Evolutionary conservation across 2,329 filamentous ascomycete species (phyloP).

Genomic region (Allantophomopsis cytisporea): DNA sequence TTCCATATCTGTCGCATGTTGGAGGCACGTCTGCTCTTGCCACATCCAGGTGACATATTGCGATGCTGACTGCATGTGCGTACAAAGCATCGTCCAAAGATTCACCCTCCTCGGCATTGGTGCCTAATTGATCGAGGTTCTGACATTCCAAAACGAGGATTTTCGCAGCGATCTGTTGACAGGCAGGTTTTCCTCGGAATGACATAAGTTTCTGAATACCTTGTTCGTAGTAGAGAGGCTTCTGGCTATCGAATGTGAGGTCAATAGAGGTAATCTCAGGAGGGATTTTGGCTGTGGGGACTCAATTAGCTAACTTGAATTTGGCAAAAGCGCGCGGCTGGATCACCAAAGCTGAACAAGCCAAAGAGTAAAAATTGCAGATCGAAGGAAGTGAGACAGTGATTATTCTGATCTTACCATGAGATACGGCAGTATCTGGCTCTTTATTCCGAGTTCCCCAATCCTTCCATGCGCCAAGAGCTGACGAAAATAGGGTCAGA

Average conservation of each 20-base stretch:
- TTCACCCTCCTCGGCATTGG: conserved; percentile 14
- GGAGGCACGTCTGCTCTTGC: conserved; percentile 34
- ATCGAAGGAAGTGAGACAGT: background rate
- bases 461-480: background rate
- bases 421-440: background rate
- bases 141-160: conserved; percentile 19
- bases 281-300: background rate
- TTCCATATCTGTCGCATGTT: conserved; percentile 31
- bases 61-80: conserved; percentile 46
- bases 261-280: background rate
- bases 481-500: too few species aligned
- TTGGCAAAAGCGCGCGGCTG: background rate
- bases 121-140: conserved; percentile 9
- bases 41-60: conserved; percentile 46
- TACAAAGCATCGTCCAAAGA: conserved; percentile 32
- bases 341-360: background rate
- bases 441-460: background rate
- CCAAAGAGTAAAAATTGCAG: background rate
- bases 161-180: conserved; percentile 17
- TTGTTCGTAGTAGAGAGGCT: conserved; percentile 14
- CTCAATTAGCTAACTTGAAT: background rate
- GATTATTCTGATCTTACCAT: too few species aligned
- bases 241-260: conserved; percentile 4
- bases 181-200: conserved; percentile 12
- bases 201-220: conserved; percentile 8